Evolutionary conservation across 768 basidiomycete genomes (phyloP).

Genomic region (Agrocybe chaxingu): DNA sequence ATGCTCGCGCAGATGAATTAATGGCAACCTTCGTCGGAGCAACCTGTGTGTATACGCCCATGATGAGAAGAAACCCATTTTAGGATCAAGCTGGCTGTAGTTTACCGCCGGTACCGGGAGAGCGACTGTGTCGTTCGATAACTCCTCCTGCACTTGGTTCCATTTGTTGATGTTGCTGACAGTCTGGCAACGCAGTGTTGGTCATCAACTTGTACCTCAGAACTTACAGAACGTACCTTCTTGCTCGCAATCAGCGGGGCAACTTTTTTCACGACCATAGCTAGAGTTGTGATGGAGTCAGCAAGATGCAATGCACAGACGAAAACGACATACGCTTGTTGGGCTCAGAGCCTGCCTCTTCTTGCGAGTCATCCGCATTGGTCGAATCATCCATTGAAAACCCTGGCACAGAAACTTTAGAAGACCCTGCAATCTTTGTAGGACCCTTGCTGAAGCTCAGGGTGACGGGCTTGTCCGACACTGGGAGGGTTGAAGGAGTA

Average conservation of each 20-base stretch:
- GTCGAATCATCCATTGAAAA: conserved; percentile 65
- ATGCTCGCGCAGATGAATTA: not conserved
- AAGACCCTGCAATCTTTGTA: conserved; percentile 24
- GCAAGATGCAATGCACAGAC: not conserved
- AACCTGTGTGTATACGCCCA: too few species aligned
- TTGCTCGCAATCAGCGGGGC: conserved; percentile 81
- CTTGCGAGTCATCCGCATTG: conserved; percentile 40
- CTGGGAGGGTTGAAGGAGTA: conserved; percentile 65
- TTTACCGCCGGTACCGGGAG: conserved; percentile 1
- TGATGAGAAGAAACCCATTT: too few species aligned
- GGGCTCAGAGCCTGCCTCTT: conserved; percentile 38
- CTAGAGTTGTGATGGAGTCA: conserved; percentile 12
- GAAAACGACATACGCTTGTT: conserved; percentile 47
- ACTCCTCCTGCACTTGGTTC: conserved; percentile 93
- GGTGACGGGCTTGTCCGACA: conserved; percentile 80
- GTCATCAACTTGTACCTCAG: conserved; percentile 1
- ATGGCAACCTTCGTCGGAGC: too few species aligned
- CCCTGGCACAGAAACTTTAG: conserved; percentile 49
- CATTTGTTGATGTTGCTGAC: conserved; percentile 93
- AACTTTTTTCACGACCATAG: conserved; percentile 59
- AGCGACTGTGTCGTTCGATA: conserved; percentile 45
- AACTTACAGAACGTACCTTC: conserved; percentile 50
- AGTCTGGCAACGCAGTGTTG: conserved; percentile 45
- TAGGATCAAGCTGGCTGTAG: too few species aligned
- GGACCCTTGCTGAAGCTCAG: conserved; percentile 65